phyloP scores from a whole-genome alignment of 495 filamentous ascomycete species.

The Aspergillus sclerotiicarbonarius region DNA sequence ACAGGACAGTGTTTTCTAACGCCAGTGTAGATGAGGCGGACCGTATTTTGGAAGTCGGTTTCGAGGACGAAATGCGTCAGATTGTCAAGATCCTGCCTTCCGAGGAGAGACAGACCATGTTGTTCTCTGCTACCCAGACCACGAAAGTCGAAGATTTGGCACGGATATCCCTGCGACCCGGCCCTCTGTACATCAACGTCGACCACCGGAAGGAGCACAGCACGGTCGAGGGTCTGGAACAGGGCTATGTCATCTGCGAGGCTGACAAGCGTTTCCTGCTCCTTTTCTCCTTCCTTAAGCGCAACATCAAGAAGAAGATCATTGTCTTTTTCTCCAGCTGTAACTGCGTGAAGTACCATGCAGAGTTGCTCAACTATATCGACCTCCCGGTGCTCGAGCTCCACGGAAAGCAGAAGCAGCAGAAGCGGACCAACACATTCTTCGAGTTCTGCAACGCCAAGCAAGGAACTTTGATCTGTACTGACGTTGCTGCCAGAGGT shows the following conservation, averaged over 20 bases:
- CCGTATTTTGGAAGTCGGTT: constrained; percentile 92
- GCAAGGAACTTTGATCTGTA: constrained; percentile 88
- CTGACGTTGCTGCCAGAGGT: constrained; percentile 92
- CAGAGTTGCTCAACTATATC: constrained; percentile 93
- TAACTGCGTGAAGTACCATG: constrained; percentile 90
- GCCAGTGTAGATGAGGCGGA: constrained; percentile 76
- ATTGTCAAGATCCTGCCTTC: constrained; percentile 93
- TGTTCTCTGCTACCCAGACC: constrained; percentile 97
- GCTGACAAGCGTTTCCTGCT: constrained; percentile 91
- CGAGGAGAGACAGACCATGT: constrained; percentile 88
- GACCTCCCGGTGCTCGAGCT: constrained; percentile 77
- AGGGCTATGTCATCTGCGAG: constrained; percentile 92
- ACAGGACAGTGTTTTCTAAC: background rate
- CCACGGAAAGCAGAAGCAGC: constrained; percentile 96
- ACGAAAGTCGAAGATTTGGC: constrained; percentile 98
- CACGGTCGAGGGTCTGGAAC: constrained; percentile 90
- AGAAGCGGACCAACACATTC: constrained; percentile 95
- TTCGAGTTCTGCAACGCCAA: constrained; percentile 97
- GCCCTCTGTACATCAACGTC: constrained; percentile 95
- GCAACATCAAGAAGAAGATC: constrained; percentile 87
- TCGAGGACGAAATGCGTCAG: constrained; percentile 97
- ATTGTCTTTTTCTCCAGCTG: constrained; percentile 97
- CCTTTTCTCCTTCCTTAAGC: constrained; percentile 94
- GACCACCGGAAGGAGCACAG: constrained; percentile 73
- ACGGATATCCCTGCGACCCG: constrained; percentile 85